Evolutionary conservation across 2,329 filamentous ascomycete genomes (phyloP), one percentile per base, ranked within the genome.

Genomic region (Nemania diffusa): DNA sequence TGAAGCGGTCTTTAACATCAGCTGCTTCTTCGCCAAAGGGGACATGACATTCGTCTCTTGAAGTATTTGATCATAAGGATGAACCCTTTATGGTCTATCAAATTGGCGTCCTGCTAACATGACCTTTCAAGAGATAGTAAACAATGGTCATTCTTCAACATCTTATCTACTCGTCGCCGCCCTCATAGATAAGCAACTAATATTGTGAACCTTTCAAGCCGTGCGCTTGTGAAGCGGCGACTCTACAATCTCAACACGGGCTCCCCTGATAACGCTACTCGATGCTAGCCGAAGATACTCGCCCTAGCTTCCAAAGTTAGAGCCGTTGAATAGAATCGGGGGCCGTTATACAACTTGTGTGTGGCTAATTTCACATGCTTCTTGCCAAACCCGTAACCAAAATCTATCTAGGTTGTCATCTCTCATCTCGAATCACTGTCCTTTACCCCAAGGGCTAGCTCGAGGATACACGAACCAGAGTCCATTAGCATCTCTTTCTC

Each of bases 1-100:
- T 26, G 51, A 57, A 26, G n/a, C 42, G 22, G 26, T 17, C 15
- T 40, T 44, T 42, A 50, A 51, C 42, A 50, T 65, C 57, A 65
- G 29, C 51, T 62, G 51, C 9, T 32, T 32, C 42, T 5, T 22
- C 17, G 24, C 22, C 48, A 17, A 17, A 26, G 57, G 44, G 27
- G 6, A 20, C 15, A 58, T 11, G 27, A 44, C 5, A 2, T 22
- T 27, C 22, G 46, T 15, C 26, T 52, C 27, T 22, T 24, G 7
- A 20, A 5, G 3, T 27, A 24, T 34, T 24, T 27, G n/a, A 27
- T 32, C 50, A 52, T 52, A 9, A 5, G 50, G 26, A 52, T 26
- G 27, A 34, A 32, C 50, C 2, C n/a, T 20, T 8, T 17, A 17
- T 13, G 15, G 15, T 32, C 22, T 29, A 29, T 34, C 27, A 32